Conservation (phyloP, 2,329 filamentous ascomycete species). For the Venturia effusa region DNA sequence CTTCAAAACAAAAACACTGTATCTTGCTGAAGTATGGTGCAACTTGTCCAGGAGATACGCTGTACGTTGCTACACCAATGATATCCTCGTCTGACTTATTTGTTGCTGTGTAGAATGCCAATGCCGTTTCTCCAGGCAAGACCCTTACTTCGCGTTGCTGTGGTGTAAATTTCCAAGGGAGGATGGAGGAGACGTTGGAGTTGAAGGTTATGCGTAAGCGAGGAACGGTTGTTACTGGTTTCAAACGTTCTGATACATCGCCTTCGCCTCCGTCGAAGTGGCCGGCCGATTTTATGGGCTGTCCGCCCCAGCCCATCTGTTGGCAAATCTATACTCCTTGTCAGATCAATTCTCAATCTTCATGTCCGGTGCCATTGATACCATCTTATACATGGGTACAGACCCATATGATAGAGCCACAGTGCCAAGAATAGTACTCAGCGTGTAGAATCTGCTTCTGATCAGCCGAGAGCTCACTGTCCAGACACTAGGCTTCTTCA, state of each 20-base stretch:
- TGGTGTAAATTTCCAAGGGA: constrained; percentile 95
- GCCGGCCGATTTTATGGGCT: constrained; percentile 72
- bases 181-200: constrained; percentile 83
- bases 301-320: constrained; percentile 83
- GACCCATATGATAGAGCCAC: constrained; percentile 73
- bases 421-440: constrained; percentile 69
- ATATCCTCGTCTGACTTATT: constrained; percentile 87
- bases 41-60: constrained; percentile 88
- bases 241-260: constrained; percentile 65
- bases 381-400: constrained; percentile 82
- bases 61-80: constrained; percentile 96
- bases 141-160: constrained; percentile 96
- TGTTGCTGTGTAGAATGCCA: constrained; percentile 95
- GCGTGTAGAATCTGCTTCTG: constrained; percentile 52
- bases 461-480: not conserved
- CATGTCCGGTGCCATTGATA: constrained; percentile 23
- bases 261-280: constrained; percentile 43
- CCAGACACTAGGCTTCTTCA: constrained; percentile 25
- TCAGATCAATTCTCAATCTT: not conserved
- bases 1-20: constrained; percentile 98
- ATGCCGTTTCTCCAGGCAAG: constrained; percentile 86
- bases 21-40: constrained; percentile 99
- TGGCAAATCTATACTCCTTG: constrained; percentile 56
- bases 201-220: constrained; percentile 94
- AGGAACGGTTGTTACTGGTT: constrained; percentile 68